Conservation (phyloP, 352 stramenopile species). For the Phytophthora quininea region DNA sequence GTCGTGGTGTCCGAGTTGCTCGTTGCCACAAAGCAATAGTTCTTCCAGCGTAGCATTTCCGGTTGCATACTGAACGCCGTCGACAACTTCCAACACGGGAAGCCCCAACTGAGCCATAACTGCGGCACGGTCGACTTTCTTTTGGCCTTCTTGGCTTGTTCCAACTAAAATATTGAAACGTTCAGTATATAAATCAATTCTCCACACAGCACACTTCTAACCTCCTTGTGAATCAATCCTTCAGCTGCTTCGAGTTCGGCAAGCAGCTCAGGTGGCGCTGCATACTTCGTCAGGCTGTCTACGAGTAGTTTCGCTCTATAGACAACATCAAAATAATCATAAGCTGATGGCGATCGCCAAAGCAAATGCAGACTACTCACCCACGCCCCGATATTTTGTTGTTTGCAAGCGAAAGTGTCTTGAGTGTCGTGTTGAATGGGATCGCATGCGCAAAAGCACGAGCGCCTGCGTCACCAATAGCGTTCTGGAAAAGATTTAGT, state of each 20-base stretch:
- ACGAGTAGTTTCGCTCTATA: constrained; percentile 43
- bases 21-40: constrained; percentile 71
- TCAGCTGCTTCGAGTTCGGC: constrained; percentile 68
- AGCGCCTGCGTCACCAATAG: constrained; percentile 57
- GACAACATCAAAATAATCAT: background rate
- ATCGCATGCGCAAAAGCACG: constrained; percentile 62
- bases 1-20: constrained; percentile 39
- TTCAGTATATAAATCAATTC: background rate
- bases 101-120: constrained; percentile 64
- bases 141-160: constrained; percentile 85
- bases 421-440: constrained; percentile 59
- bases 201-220: constrained; percentile 15
- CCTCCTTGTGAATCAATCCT: constrained; percentile 67
- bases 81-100: constrained; percentile 55
- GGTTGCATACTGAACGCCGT: constrained; percentile 59
- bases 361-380: constrained; percentile 24
- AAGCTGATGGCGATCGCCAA: background rate
- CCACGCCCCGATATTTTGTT: constrained; percentile 53
- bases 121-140: constrained; percentile 69
- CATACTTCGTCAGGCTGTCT: constrained; percentile 57
- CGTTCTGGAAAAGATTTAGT: constrained; percentile 80
- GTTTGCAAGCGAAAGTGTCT: constrained; percentile 72
- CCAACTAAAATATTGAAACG: constrained; percentile 39
- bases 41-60: constrained; percentile 69
- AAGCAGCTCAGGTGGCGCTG: constrained; percentile 53